A percentile compares a stretch with the other conserved stretches of the same genome.
These are phyloP conservation scores for Penicillium sp. DNA, from an alignment of 2,329 filamentous ascomycete genomes.

Conservation along the genomic window DNA sequence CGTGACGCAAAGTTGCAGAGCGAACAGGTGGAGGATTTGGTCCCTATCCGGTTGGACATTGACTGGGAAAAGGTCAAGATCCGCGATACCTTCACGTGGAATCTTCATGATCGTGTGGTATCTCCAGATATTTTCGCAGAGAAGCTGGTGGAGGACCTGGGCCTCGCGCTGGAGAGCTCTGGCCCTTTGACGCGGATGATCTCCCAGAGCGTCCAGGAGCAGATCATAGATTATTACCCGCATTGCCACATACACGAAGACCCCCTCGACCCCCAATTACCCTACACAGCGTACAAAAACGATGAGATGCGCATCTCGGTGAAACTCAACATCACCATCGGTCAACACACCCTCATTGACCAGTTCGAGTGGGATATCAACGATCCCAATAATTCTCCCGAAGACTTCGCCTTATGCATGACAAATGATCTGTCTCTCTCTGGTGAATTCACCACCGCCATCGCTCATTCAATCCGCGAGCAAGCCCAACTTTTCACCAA, in stretches of 20 bases:
- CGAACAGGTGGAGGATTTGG: slow-evolving; percentile 84
- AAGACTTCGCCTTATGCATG: slow-evolving; percentile 90
- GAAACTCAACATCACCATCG: slow-evolving; percentile 97
- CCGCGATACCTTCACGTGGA: slow-evolving; percentile 98
- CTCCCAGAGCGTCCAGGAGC: slow-evolving; percentile 72
- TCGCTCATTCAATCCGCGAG: slow-evolving; percentile 95
- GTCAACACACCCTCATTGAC: slow-evolving; percentile 86
- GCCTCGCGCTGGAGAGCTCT: slow-evolving; percentile 65
- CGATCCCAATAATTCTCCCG: slow-evolving; percentile 85
- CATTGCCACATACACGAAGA: slow-evolving; percentile 88
- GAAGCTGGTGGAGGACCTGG: slow-evolving; percentile 81
- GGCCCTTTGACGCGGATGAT: slow-evolving; percentile 59
- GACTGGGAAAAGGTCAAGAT: slow-evolving; percentile 95
- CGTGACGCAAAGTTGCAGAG: slow-evolving; percentile 82
- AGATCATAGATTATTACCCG: slow-evolving; percentile 89
- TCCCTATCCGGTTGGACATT: slow-evolving; percentile 86
- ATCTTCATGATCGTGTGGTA: slow-evolving; percentile 84
- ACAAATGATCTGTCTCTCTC: slow-evolving; percentile 83
- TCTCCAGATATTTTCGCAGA: slow-evolving; percentile 77
- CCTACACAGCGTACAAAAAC: slow-evolving; percentile 94
- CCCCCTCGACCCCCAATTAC: slow-evolving; percentile 79
- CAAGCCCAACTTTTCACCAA: slow-evolving; percentile 92
- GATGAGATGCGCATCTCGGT: slow-evolving; percentile 97
- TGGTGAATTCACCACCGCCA: slow-evolving; percentile 94
- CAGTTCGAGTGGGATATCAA: slow-evolving; percentile 99